Base-by-base conservation (phyloP, 1,284 basidiomycete species). In the Thecaphora thlaspeos region DNA sequence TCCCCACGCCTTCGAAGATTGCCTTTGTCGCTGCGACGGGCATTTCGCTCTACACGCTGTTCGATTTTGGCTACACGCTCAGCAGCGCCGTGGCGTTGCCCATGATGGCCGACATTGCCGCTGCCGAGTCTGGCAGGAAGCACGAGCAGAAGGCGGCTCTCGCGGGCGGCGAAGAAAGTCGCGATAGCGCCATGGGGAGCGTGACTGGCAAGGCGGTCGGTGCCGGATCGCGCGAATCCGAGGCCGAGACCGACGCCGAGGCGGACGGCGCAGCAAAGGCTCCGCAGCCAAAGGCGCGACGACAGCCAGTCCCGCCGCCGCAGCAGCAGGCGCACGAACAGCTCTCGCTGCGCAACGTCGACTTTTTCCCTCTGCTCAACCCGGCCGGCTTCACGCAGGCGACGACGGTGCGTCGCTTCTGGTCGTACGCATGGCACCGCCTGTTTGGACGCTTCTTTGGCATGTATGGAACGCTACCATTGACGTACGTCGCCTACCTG, bases 301-400 rank as follows among this genome's bases (percentile, higher is more conserved):
- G 11, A 18, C 39, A 41, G n/a, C n/a, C n/a, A n/a, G n/a, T n/a
- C n/a, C n/a, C 58, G 19, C 43, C 59, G 0, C 22, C 49, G 11
- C 44, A 45, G 18, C 38, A n/a, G 12, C 46, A 52, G 46, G 41
- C 52, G 1, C 48, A 57, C 32, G 41, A 63, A 43, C 60, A 63
- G 24, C 41, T 63, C 4, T 48, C 54, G n/a, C 42, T 63, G 19
- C 58, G 64, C 40, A 68, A 68, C 41, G 46, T 68, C 19, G 66
- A 66, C n/a, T 68, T 68, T 41, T 68, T 65, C 53, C 66, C 66
- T 0, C 49, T 68, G 4, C 58, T 68, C 46, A 68, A 68, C 45
- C 62, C 66, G 0, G 52, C 64, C 11, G 60, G 57, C 0, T 51
- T 59, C 43, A 61, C 58, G 5, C 42, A 58, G 32, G 54, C 64